These are phyloP conservation scores for Yamadazyma phyllophila DNA, from an alignment of 805 yeast species.

Conservation along the genomic window DNA sequence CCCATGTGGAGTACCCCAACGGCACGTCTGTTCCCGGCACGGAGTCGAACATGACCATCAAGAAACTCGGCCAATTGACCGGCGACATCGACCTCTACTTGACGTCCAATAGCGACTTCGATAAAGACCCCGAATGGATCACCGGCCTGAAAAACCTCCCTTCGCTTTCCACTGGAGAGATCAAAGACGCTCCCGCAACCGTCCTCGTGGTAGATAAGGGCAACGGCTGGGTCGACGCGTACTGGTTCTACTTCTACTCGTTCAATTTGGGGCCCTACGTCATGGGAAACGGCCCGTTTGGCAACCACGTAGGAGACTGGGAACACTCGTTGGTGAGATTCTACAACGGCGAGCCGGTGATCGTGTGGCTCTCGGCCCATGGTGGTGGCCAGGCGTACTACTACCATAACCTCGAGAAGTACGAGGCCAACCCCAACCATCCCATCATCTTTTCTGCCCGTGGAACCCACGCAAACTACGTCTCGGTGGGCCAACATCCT, in stretches of 20 bases:
- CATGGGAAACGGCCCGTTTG: constrained; percentile 97
- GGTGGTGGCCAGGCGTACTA: constrained; percentile 94
- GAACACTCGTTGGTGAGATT: constrained; percentile 90
- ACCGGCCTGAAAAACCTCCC: constrained; percentile 73
- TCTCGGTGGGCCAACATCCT: constrained; percentile 92
- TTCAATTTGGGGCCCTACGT: constrained; percentile 95
- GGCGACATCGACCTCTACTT: constrained; percentile 46
- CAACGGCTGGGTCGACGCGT: constrained; percentile 92
- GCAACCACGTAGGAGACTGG: constrained; percentile 98
- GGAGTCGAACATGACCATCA: constrained; percentile 29
- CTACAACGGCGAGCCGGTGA: constrained; percentile 72
- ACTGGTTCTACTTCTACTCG: constrained; percentile 93
- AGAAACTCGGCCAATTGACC: constrained; percentile 23
- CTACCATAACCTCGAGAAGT: constrained; percentile 72
- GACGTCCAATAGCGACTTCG: constrained; percentile 70
- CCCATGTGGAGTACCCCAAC: constrained; percentile 52
- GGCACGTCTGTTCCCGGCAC: constrained; percentile 43
- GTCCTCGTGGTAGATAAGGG: constrained; percentile 88
- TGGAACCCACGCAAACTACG: constrained; percentile 97
- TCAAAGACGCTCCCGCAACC: constrained; percentile 74
- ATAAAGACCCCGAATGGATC: constrained; percentile 74
- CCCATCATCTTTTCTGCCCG: constrained; percentile 88
- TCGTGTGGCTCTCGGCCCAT: constrained; percentile 97
- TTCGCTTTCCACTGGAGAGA: constrained; percentile 64
- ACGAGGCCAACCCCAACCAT: constrained; percentile 39